Base-by-base conservation (phyloP, 768 basidiomycete species). In the Zangia roseola region DNA sequence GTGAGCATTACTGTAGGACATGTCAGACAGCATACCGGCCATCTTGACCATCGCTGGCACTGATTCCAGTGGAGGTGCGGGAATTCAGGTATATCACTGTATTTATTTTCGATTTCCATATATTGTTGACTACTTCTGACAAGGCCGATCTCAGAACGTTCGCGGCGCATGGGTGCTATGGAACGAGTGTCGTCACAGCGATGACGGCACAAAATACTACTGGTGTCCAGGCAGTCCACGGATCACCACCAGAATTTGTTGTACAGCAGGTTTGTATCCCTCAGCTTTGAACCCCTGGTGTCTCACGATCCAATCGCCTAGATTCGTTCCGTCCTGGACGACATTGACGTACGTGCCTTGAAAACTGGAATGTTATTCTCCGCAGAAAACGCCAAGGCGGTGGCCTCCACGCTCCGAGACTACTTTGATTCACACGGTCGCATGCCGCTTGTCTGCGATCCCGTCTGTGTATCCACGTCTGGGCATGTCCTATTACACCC, bases 361-460 rank as follows among this genome's bases (percentile, higher is more conserved):
- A 97, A 97, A 69, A 89, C 88, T 0, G 94, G 94, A 12, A 95
- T 97, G 94, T 75, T 97, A 1, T 85, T 77, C 58, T 79, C 86
- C 50, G 72, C 77, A 0, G 73, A 69, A 0, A 81, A 74, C 38
- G 79, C 81, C 20, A 68, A 62, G 10, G 72, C 76, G 0, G 75
- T 91, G 4, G 77, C 79, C 2, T 52, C 65, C 2, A 70, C 78
- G 10, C 74, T 94, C 36, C 75, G 65, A 36, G 36, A 55, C 0
- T 70, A 74, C 52, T 80, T 75, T 58, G 44, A 56, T 16, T 30
- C 49, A 6, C 52, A 59, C 10, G 50, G 50, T 10, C 54, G 68
- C 24, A 77, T 83, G 0, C 80, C 82, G 1, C 69, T 94, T 17
- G 80, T 95, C 23, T 82, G 90, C 52, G 94, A 97, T 62, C 93